phyloP scores from a whole-genome alignment of 2,329 filamentous ascomycete species.

The Aspergillus oerlinghausenensis region DNA sequence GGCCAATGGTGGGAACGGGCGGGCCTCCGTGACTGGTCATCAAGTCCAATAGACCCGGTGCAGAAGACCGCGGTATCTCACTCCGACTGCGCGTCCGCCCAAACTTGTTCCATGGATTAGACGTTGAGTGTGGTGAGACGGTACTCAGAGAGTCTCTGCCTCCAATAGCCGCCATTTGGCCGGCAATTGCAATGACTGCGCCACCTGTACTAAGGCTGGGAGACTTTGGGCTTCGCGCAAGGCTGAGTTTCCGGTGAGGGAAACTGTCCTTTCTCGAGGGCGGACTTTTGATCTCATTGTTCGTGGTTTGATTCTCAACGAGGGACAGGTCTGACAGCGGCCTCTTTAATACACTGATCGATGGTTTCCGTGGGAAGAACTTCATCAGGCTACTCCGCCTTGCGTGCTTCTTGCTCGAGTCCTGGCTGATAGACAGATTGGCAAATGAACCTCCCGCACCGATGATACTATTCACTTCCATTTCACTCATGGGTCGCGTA shows the following conservation, averaged over 20 bases:
- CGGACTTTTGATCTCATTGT: constrained; percentile 14
- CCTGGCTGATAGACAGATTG: constrained; percentile 31
- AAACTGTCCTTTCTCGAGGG: constrained; percentile 29
- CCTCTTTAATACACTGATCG: constrained; percentile 43
- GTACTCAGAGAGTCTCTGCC: constrained; percentile 56
- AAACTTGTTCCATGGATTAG: constrained; percentile 44
- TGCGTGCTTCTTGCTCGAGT: constrained; percentile 39
- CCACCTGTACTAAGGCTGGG: constrained; percentile 37
- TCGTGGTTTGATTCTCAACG: constrained; percentile 20
- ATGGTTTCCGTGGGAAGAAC: constrained; percentile 39
- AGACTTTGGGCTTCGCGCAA: constrained; percentile 33
- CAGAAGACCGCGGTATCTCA: constrained; percentile 46
- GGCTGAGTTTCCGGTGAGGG: constrained; percentile 35
- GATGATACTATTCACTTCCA: constrained; percentile 47
- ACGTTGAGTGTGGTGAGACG: constrained; percentile 33
- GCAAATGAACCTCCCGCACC: constrained; percentile 43
- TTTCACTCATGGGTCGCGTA: constrained; percentile 47
- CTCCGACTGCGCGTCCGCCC: constrained; percentile 54
- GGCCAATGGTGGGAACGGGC: constrained; percentile 52
- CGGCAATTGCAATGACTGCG: constrained; percentile 43
- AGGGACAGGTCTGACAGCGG: constrained; percentile 30
- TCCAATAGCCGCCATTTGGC: constrained; percentile 43
- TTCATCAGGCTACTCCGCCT: constrained; percentile 45
- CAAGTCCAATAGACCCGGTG: constrained; percentile 47
- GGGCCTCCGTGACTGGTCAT: constrained; percentile 56